Conservation (phyloP, 2,329 filamentous ascomycete species). For the Ascochyta fabae region DNA sequence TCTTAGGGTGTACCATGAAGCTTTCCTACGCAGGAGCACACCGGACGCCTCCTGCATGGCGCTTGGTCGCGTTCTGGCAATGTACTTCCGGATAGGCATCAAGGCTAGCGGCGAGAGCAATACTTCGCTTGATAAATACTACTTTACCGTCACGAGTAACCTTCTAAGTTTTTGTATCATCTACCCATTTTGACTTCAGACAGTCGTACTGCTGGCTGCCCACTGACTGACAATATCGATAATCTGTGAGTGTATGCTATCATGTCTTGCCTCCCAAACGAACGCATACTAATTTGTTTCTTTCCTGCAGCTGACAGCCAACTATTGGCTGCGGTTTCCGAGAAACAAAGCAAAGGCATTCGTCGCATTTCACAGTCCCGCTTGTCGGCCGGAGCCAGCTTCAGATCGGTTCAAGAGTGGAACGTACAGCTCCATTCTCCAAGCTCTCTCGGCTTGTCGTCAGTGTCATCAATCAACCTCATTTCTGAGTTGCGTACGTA, state of each 20-base stretch:
- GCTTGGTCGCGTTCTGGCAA: conserved; percentile 43
- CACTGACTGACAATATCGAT: background rate
- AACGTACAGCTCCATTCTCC: conserved; percentile 18
- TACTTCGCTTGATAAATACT: conserved; percentile 26
- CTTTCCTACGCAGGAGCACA: conserved; percentile 34
- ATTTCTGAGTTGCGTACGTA: conserved; percentile 21
- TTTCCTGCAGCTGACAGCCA: conserved; percentile 21
- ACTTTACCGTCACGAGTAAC: conserved; percentile 4
- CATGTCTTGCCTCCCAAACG: conserved; percentile 6
- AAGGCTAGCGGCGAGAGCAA: conserved; percentile 31
- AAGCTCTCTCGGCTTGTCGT: background rate
- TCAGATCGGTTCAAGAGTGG: conserved; percentile 20
- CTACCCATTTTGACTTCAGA: background rate
- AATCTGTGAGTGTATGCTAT: conserved; percentile 3
- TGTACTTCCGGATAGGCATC: conserved; percentile 33
- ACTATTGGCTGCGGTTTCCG: conserved; percentile 19
- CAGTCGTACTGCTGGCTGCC: background rate
- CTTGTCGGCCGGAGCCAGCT: conserved; percentile 32
- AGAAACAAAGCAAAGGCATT: conserved; percentile 26
- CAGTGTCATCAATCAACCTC: background rate
- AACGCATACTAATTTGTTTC: conserved; percentile 29
- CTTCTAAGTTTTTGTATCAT: background rate
- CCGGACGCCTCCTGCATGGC: conserved; percentile 38
- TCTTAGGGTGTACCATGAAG: conserved; percentile 34
- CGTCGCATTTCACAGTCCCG: conserved; percentile 30